Base-by-base conservation (phyloP, 768 basidiomycete genomes). In the Lactarius hatsudake region DNA sequence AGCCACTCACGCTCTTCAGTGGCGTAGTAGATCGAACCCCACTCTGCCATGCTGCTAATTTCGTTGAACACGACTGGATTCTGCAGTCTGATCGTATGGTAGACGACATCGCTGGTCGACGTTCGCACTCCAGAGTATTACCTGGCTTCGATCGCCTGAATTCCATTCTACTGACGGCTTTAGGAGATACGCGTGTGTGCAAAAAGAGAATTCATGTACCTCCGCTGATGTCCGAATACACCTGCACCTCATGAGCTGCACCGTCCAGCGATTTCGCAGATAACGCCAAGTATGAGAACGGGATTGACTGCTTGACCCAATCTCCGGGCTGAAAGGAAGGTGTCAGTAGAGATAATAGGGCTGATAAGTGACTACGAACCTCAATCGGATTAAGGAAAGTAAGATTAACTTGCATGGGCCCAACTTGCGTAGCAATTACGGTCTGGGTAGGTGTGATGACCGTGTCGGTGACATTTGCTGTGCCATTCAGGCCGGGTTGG, bases 351-450 rank as follows among this genome's bases (percentile, higher is more conserved):
- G 17, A 23, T 17, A 12, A 26, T 4, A 18, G 18, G 54, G 9
- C 3, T 8, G 38, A 30, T n/a, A 55, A 10, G 26, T 15, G 38
- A 13, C 5, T 28, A 5, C 4, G 36, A 69, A 78, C 79, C 73
- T 78, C 78, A 28, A 81, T 76, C 2, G 80, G 80, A 32, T 74
- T 78, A 10, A 80, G 69, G 68, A 79, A 81, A 6, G 76, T 79
- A 40, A 77, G 73, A 18, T 73, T 79, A 61, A 80, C 62, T 45
- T 78, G 72, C 64, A 81, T 76, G 1, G 73, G 70, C n/a, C 79
- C 80, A 12, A 78, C 77, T 56, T 69, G 67, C 59, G 79, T 67
- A 8, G 68, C 71, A 63, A 78, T 74, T 12, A 74, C 73, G 48
- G 77, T 76, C 15, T 74, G 73, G 0, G 80, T 80, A 2, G 80